These are phyloP conservation scores for Mucuna pruriens DNA, from an alignment of 306 rosid species.

Conservation along the genomic window DNA sequence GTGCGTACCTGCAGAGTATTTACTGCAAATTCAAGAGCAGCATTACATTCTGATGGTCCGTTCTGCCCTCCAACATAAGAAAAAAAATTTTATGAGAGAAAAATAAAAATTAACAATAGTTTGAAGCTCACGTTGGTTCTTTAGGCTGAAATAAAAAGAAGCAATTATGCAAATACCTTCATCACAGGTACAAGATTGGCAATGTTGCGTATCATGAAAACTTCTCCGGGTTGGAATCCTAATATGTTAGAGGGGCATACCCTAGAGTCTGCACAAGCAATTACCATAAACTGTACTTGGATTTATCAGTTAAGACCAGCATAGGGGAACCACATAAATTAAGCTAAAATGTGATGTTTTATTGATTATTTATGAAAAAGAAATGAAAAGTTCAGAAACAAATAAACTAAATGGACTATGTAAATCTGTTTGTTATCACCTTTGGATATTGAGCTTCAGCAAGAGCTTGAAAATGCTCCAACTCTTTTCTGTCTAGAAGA, in stretches of 20 bases:
- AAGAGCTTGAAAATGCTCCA: slow-evolving; percentile 67
- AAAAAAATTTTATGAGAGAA: not conserved
- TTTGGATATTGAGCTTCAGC: slow-evolving; percentile 82
- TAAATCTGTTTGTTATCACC: slow-evolving; percentile 49
- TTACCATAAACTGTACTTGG: slow-evolving; percentile 85
- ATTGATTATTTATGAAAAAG: not conserved
- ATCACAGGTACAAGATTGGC: slow-evolving; percentile 85
- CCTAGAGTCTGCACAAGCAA: slow-evolving; percentile 95
- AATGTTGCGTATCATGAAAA: slow-evolving; percentile 81
- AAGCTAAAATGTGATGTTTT: slow-evolving; percentile 16
- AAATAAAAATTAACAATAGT: not conserved
- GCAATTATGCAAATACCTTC: slow-evolving; percentile 55
- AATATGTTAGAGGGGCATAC: slow-evolving; percentile 93
- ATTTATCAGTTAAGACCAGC: slow-evolving; percentile 57
- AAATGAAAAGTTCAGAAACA: not conserved
- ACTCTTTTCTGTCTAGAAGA: slow-evolving; percentile 63
- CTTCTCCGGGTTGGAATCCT: slow-evolving; percentile 95
- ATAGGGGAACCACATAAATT: not conserved
- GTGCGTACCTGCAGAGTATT: slow-evolving; percentile 64
- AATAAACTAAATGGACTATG: not conserved
- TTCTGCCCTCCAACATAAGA: slow-evolving; percentile 48
- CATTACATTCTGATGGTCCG: slow-evolving; percentile 91
- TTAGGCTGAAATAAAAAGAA: not conserved
- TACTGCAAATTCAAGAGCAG: slow-evolving; percentile 93
- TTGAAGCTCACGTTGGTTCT: not conserved